phyloP scores from a whole-genome alignment of 169 alveolate species.

The Besnoitia besnoiti region DNA sequence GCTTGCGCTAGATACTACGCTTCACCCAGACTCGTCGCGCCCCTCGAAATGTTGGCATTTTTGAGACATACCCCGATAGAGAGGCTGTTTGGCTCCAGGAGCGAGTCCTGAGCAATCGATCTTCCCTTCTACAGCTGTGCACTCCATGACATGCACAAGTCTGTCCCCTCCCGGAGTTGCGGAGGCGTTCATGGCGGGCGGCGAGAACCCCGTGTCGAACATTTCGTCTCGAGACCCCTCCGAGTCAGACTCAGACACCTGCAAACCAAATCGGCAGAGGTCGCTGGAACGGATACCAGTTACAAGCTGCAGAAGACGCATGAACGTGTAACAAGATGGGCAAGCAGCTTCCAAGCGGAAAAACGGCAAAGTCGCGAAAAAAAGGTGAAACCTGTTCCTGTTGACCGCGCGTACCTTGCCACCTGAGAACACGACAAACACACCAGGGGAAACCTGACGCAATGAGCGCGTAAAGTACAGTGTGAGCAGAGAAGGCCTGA shows the following conservation, averaged over 20 bases:
- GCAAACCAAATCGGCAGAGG: too few species aligned
- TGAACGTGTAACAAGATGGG: too few species aligned
- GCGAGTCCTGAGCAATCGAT: neutral
- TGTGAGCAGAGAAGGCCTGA: neutral
- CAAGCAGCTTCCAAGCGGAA: too few species aligned
- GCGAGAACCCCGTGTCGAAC: neutral
- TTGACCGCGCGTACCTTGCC: neutral
- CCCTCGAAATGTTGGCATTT: neutral
- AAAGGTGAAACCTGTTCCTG: neutral
- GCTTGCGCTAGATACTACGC: neutral
- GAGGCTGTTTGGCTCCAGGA: neutral
- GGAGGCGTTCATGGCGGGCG: constrained; percentile 4
- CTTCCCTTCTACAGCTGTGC: neutral
- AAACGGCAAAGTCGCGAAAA: too few species aligned
- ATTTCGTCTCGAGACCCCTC: too few species aligned
- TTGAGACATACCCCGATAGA: neutral
- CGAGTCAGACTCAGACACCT: too few species aligned
- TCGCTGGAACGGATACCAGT: too few species aligned
- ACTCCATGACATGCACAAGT: neutral
- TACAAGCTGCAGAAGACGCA: too few species aligned
- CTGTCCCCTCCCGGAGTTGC: neutral
- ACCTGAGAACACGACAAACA: neutral
- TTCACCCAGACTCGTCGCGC: neutral
- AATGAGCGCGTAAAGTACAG: neutral
- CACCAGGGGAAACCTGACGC: neutral